Evolutionary conservation across 169 alveolate genomes (phyloP).

Genomic region (Plasmodium reichenowi): DNA sequence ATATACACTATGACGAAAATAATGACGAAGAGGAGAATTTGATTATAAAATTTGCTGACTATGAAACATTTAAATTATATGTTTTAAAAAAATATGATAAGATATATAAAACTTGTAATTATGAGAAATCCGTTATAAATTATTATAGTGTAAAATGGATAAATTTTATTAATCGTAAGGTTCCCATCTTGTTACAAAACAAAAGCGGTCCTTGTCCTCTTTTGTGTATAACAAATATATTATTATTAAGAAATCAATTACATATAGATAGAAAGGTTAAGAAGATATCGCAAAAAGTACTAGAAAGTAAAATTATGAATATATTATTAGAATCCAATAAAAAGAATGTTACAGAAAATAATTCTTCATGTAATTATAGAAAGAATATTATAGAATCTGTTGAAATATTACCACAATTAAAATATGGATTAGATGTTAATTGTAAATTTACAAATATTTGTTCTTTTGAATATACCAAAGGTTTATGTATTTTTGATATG

Average conservation of each 20-base stretch:
- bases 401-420: constrained; percentile 76
- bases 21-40: constrained; percentile 74
- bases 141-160: constrained; percentile 73
- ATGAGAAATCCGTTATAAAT: constrained; percentile 54
- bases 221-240: constrained; percentile 71
- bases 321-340: constrained; percentile 76
- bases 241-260: constrained; percentile 72
- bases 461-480: constrained; percentile 78
- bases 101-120: constrained; percentile 12
- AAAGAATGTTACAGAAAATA: constrained; percentile 44
- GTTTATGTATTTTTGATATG: constrained; percentile 77
- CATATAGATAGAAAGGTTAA: constrained; percentile 74
- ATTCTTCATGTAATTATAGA: constrained; percentile 68
- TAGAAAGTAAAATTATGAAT: constrained; percentile 66
- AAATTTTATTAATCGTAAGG: constrained; percentile 68
- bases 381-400: constrained; percentile 76
- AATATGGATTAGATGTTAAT: constrained; percentile 78
- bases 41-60: constrained; percentile 63
- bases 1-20: constrained; percentile 62
- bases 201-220: constrained; percentile 79
- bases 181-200: constrained; percentile 73
- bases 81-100: constrained; percentile 70
- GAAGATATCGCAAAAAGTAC: constrained; percentile 53
- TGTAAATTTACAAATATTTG: constrained; percentile 75
- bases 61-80: constrained; percentile 72